These are phyloP conservation scores for Plasmodium inui DNA, from an alignment of 169 alveolate genomes.

Conservation along the genomic window DNA sequence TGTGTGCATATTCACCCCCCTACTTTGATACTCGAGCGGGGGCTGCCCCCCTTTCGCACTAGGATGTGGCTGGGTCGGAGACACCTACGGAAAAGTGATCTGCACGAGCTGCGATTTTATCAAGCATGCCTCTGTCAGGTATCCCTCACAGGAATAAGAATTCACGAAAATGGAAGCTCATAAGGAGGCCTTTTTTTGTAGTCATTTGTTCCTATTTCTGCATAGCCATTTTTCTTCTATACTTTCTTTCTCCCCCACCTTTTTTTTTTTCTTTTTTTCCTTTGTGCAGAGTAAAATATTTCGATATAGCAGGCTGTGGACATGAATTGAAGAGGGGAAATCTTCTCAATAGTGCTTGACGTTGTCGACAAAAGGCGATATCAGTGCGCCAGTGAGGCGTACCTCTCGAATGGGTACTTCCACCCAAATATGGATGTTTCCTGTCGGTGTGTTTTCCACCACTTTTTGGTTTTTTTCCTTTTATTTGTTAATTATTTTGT, in stretches of 20 bases:
- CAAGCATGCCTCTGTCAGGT: conserved; percentile 57
- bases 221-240: neutral
- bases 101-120: conserved; percentile 60
- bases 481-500: conserved; percentile 5
- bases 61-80: conserved; percentile 71
- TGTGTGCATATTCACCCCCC: neutral
- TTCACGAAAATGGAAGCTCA: neutral
- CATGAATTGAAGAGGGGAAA: conserved; percentile 32
- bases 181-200: neutral
- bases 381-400: neutral
- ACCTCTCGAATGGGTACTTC: neutral
- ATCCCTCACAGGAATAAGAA: neutral
- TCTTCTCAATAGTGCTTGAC: neutral
- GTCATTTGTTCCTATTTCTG: neutral
- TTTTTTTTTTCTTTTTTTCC: neutral
- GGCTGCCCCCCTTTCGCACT: neutral
- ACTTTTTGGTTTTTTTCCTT: neutral
- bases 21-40: neutral
- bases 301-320: conserved; percentile 60
- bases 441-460: neutral
- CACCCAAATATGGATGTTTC: neutral
- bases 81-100: conserved; percentile 44
- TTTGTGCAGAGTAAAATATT: conserved; percentile 45
- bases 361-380: neutral
- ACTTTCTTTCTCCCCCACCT: neutral